phyloP scores from a whole-genome alignment of 768 basidiomycete genomes.

The Stropharia rugosoannulata region DNA sequence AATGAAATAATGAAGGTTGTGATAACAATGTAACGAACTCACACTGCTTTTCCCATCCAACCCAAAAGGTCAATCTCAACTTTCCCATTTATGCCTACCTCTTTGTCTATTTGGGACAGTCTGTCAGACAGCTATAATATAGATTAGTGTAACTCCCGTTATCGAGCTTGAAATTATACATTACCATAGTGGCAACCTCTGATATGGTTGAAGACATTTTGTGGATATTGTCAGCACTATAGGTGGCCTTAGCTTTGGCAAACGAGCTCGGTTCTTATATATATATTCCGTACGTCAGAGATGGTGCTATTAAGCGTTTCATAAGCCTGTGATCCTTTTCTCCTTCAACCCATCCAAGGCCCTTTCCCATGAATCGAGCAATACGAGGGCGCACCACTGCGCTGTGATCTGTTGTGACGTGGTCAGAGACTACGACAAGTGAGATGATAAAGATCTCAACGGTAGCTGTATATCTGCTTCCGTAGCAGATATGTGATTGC shows the following conservation, averaged over 20 bases:
- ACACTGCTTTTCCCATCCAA: background rate
- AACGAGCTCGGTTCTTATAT: background rate
- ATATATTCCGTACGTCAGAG: background rate
- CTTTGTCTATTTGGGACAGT: background rate
- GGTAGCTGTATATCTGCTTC: slow-evolving; percentile 4
- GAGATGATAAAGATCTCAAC: background rate
- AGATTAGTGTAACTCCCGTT: background rate
- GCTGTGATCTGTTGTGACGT: background rate
- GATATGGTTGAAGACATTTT: background rate
- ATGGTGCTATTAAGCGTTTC: background rate
- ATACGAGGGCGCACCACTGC: background rate
- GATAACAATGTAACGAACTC: background rate
- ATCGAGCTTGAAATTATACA: background rate
- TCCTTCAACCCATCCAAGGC: slow-evolving; percentile 8
- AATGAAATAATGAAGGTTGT: background rate
- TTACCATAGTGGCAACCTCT: background rate
- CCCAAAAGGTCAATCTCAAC: background rate
- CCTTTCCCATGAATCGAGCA: background rate
- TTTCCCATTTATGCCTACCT: background rate
- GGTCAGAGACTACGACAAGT: background rate
- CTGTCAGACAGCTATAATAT: background rate
- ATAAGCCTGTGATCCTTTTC: slow-evolving; percentile 2
- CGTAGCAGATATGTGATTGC: slow-evolving; percentile 1
- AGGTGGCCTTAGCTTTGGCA: background rate
- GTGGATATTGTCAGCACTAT: background rate